Base-by-base conservation (phyloP, 2,329 filamentous ascomycete genomes). In the Aspergillus sp. region DNA sequence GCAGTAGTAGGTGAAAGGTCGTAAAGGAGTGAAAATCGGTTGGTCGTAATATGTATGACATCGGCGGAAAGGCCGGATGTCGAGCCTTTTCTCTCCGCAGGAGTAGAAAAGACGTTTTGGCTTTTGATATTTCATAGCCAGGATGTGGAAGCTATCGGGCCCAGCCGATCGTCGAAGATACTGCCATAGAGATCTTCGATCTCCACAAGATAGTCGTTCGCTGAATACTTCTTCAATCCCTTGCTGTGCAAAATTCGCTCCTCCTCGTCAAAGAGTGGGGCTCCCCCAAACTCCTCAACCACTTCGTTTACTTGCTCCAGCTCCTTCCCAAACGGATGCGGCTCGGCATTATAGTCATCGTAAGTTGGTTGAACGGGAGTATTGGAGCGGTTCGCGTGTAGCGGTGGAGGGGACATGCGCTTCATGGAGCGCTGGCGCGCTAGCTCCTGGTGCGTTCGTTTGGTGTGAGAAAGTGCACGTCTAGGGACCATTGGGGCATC, bases 261-360 rank as follows among this genome's bases (percentile, higher is more conserved):
- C 73, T 96, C 91, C 55, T 91, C 89, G 44, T 93, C 88, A 39
- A 87, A 77, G n/a, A 83, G 71, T 61, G 81, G 71, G 17, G 83
- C 82, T 30, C 86, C 81, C 42, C 86, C 86, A 65, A 91, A 93
- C 74, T 97, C 93, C 76, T 98, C 95, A 0, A 89, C 93, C 15
- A 97, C 84, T 75, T 98, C 95, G 53, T 92, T 91, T 22, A 98
- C 90, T 75, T 98, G 89, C 56, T 91, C 91, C 53, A 98, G 80
- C 75, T 99, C 95, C 50, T 89, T 87, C 53, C 91, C 91, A 68
- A 98, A 98, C 0, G 93, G 93, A 72, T 95, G 85, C 17, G 64
- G 61, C 34, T 73, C 69, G 2, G 68, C 60, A 24, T 69, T 65
- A 62, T 76, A 76, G 43, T 73, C 68, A n/a, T 78, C 75, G 36